Evolutionary conservation across 768 basidiomycete species (phyloP).

Genomic region (Suillus lakei): DNA sequence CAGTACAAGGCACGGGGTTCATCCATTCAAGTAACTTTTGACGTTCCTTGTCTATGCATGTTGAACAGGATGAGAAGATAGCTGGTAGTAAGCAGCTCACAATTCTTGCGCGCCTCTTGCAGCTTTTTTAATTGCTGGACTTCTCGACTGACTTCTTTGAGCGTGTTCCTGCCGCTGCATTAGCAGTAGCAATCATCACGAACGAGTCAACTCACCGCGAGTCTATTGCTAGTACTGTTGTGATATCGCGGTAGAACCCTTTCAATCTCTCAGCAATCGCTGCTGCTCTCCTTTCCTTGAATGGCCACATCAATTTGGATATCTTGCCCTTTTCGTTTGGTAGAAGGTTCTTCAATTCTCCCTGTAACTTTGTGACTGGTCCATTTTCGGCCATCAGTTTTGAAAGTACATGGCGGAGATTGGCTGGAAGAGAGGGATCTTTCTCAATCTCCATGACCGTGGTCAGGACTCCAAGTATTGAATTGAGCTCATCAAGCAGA

Average conservation of each 20-base stretch:
- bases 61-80: too few species aligned
- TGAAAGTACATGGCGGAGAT: neutral
- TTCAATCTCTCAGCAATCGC: neutral
- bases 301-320: constrained; percentile 4
- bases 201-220: neutral
- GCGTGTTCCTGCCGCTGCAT: neutral
- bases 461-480: neutral
- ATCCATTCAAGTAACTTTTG: too few species aligned
- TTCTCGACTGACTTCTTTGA: neutral
- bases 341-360: neutral
- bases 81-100: neutral
- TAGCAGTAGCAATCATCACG: neutral
- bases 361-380: neutral
- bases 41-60: too few species aligned
- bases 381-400: neutral
- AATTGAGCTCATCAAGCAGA: neutral
- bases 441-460: neutral
- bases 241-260: neutral
- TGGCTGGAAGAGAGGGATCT: neutral
- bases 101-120: neutral
- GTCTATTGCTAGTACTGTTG: neutral
- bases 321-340: neutral
- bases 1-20: too few species aligned
- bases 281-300: constrained; percentile 3
- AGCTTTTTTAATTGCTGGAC: neutral